Base-by-base conservation (phyloP, 116 monocot species). In the Dioscorea cayenensis region DNA sequence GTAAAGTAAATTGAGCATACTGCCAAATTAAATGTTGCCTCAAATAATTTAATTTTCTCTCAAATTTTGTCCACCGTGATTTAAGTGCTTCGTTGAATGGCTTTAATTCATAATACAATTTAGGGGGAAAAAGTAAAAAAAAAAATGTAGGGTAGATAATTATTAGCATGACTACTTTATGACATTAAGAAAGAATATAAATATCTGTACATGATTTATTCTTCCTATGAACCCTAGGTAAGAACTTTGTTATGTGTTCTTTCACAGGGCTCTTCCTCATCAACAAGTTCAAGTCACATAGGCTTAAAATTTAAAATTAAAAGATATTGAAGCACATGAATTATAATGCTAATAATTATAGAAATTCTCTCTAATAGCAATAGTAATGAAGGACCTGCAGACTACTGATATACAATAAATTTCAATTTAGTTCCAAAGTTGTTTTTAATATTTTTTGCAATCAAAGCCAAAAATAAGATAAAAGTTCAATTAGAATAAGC, bases 1-100 rank as follows among this genome's bases (percentile, higher is more conserved):
- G 5, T 18, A 35, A 66, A 27, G 7, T 8, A 36, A 9, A 16
- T 55, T 55, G 21, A 62, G 25, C 91, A 66, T 99, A 99, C 99
- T 87, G 81, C 99, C 99, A 99, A 61, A 94, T 99, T 51, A 99
- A 35, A 55, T 99, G 84, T 21, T 89, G 84, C 84, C 94, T 99
- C 64, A 99, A 82, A 60, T 82, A 82, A 73, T 74, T 73, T 37
- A 94, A 91, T 83, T 94, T 94, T 70, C 91, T 83, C 48, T 89
- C 76, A 73, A 99, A 99, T 73, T 99, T 99, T 65, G 51, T 86
- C 91, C 94, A 94, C 5, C 99, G 89, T 73, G 85, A 43, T 66
- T 99, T 94, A 75, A 94, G 80, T 69, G 94, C 86, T 77, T 87
- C 74, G 29, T 89, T 82, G 67, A 80, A 86, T 69, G 95, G 80